phyloP scores from a whole-genome alignment of 441 rosid genomes.

The Adansonia rubrostipa region DNA sequence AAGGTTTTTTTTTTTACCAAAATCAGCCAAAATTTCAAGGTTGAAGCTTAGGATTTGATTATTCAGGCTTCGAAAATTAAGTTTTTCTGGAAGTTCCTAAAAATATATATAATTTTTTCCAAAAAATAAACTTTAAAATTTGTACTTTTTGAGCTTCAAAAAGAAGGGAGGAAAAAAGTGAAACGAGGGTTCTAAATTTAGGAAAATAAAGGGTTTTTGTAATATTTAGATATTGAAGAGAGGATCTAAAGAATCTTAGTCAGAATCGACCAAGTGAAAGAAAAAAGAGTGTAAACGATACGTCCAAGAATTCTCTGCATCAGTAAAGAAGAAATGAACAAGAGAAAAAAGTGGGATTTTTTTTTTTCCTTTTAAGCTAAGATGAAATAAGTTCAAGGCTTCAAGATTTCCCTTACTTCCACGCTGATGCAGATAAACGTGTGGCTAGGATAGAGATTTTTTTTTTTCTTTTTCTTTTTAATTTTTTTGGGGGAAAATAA shows the following conservation, averaged over 20 bases:
- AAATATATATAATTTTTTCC: not conserved
- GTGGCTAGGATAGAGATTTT: not conserved
- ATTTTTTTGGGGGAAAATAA: too few species aligned
- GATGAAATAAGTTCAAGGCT: not conserved
- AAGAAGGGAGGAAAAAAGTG: not conserved
- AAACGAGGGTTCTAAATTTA: not conserved
- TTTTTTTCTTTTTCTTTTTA: too few species aligned
- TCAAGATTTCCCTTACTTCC: not conserved
- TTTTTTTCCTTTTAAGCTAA: too few species aligned
- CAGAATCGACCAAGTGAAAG: not conserved
- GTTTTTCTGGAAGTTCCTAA: not conserved
- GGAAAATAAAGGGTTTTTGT: not conserved
- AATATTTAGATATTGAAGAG: not conserved
- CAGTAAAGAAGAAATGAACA: not conserved
- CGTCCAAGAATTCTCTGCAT: too few species aligned
- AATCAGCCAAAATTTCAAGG: not conserved
- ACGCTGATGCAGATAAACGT: constrained; percentile 2
- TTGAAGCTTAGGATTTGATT: not conserved
- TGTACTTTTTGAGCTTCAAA: not conserved
- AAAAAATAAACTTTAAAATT: not conserved
- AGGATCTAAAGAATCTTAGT: not conserved
- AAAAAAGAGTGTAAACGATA: not conserved
- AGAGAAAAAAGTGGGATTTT: not conserved
- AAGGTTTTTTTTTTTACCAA: not conserved
- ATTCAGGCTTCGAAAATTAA: not conserved